Conservation (phyloP, 1,284 basidiomycete species). For the Rhodotorula sp. region DNA sequence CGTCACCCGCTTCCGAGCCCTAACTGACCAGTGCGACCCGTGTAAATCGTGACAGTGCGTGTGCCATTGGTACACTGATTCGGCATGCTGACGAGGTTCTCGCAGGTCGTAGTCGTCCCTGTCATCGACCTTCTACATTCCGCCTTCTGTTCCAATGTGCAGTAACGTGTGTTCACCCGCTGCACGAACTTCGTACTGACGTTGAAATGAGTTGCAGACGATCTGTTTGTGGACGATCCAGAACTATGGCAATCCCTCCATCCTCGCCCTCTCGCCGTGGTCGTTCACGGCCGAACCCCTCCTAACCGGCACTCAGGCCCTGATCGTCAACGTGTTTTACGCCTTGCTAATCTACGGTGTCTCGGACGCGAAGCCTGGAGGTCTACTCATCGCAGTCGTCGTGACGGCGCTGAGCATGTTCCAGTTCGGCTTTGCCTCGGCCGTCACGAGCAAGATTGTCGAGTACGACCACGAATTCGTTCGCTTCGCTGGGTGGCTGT, state of each 20-base stretch:
- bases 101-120: constrained; percentile 12
- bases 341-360: constrained; percentile 14
- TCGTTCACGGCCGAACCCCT: constrained; percentile 22
- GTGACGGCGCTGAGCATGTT: constrained; percentile 9
- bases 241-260: constrained; percentile 9
- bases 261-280: constrained; percentile 17
- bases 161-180: neutral
- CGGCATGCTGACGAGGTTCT: neutral
- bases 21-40: neutral
- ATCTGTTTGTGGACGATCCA: constrained; percentile 10
- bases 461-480: constrained; percentile 12
- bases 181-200: neutral
- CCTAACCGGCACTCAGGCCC: constrained; percentile 2
- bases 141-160: constrained; percentile 6
- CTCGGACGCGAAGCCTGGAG: constrained; percentile 1
- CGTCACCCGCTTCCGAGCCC: fast-evolving
- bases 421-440: constrained; percentile 6
- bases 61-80: fast-evolving
- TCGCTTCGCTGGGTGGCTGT: neutral
- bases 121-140: constrained; percentile 7
- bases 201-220: neutral
- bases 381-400: neutral
- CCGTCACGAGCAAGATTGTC: constrained; percentile 21
- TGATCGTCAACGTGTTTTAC: constrained; percentile 21
- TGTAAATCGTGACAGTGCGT: neutral